Conservation (phyloP, 371 early-diverging fungal genomes). For the Gilbertella persicaria region DNA sequence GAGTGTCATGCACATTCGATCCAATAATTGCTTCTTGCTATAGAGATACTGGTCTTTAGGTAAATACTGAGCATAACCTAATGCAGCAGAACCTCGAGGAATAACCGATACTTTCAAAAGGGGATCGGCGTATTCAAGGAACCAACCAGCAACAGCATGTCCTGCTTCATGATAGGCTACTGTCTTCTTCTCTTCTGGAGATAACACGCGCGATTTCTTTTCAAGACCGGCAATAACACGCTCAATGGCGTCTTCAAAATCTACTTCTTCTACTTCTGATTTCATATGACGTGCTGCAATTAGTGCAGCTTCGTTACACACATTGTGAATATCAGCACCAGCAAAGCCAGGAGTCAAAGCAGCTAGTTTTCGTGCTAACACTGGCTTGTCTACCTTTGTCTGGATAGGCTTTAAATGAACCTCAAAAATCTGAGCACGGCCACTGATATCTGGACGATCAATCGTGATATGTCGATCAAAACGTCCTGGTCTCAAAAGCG, state of each 20-base stretch:
- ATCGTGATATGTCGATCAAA: constrained; percentile 98
- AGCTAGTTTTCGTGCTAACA: constrained; percentile 80
- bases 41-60: constrained; percentile 96
- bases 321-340: constrained; percentile 97
- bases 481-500: constrained; percentile 95
- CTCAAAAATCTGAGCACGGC: constrained; percentile 93
- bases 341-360: constrained; percentile 97
- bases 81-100: constrained; percentile 91
- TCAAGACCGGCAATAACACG: constrained; percentile 98
- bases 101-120: constrained; percentile 97
- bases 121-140: constrained; percentile 91
- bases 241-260: constrained; percentile 97
- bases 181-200: constrained; percentile 96
- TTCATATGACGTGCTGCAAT: constrained; percentile 88
- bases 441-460: constrained; percentile 95
- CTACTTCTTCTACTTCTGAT: constrained; percentile 72
- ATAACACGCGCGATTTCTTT: constrained; percentile 92
- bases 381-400: constrained; percentile 73
- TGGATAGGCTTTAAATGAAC: constrained; percentile 96
- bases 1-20: constrained; percentile 97
- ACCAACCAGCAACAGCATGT: constrained; percentile 98
- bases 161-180: constrained; percentile 99
- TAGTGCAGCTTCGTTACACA: constrained; percentile 98
- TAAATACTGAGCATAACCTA: constrained; percentile 97
- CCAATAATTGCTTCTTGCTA: constrained; percentile 88